These are phyloP conservation scores for Raddia guianensis DNA, from an alignment of 176 grass and related monocot genomes.

Conservation along the genomic window DNA sequence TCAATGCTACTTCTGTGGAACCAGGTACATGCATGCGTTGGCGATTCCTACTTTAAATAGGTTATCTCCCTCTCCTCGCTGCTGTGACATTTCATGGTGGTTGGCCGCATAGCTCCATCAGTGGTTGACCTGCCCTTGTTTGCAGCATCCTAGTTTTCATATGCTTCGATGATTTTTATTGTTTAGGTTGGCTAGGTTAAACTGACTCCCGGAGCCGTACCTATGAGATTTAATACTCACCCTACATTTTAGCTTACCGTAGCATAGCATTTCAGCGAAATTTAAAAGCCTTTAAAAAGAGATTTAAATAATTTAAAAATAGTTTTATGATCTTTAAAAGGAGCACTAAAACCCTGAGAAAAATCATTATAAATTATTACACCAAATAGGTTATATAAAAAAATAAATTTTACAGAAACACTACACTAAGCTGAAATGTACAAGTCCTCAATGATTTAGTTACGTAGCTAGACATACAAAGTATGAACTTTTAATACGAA, in stretches of 20 bases:
- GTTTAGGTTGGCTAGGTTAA: background rate
- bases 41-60: slow-evolving; percentile 20
- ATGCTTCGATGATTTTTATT: background rate
- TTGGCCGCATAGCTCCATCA: slow-evolving; percentile 26
- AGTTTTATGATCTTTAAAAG: too few relatives aligned
- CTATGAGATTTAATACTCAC: background rate
- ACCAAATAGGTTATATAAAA: too few relatives aligned
- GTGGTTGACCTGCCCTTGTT: slow-evolving; percentile 40
- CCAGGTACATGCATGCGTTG: slow-evolving; percentile 45
- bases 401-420: too few relatives aligned
- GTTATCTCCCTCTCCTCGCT: background rate
- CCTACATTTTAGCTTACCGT: too few relatives aligned
- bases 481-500: background rate
- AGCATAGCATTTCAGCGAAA: too few relatives aligned
- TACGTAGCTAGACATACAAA: background rate
- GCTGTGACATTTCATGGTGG: slow-evolving; percentile 12
- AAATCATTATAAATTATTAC: too few relatives aligned
- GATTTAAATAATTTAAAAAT: too few relatives aligned
- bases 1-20: slow-evolving; percentile 32
- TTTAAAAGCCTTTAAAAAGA: too few relatives aligned
- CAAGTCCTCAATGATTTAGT: too few relatives aligned
- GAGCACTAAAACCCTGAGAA: too few relatives aligned
- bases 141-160: background rate
- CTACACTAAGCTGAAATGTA: too few relatives aligned
- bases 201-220: too few relatives aligned